Conservation (phyloP, 108 stramenopile species). For the Asterionellopsis glacialis region DNA sequence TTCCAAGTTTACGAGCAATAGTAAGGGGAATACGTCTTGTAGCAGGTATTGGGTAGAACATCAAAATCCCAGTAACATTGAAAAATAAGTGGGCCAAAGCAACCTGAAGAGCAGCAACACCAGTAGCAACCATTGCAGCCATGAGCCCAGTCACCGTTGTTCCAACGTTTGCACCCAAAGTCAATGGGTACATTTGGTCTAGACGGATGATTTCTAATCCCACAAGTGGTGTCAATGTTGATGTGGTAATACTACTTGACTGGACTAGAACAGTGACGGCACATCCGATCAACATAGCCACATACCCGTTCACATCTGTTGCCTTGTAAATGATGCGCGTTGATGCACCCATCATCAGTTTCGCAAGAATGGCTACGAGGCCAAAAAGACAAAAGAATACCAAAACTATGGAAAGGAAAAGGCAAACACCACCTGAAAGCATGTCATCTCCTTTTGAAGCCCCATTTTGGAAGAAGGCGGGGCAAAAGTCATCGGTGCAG, state of each 20-base stretch:
- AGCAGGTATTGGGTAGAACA: slow-evolving; percentile 66
- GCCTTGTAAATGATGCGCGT: slow-evolving; percentile 56
- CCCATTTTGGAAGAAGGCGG: slow-evolving; percentile 52
- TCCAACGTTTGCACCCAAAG: slow-evolving; percentile 71
- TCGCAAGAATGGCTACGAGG: slow-evolving; percentile 47
- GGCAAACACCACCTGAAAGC: slow-evolving; percentile 45
- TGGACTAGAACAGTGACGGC: slow-evolving; percentile 61
- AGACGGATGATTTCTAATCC: slow-evolving; percentile 49
- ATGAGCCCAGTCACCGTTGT: slow-evolving; percentile 54
- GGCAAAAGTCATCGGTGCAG: slow-evolving; percentile 31
- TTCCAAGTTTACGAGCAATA: slow-evolving; percentile 39
- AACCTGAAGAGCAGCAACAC: slow-evolving; percentile 45
- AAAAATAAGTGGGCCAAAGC: slow-evolving; percentile 64
- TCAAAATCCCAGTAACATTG: slow-evolving; percentile 63
- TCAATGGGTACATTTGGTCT: slow-evolving; percentile 55
- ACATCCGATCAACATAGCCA: slow-evolving; percentile 55
- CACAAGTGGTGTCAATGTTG: slow-evolving; percentile 59
- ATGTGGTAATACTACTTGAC: slow-evolving; percentile 55
- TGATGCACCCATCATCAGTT: slow-evolving; percentile 29
- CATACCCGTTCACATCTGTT: slow-evolving; percentile 48
- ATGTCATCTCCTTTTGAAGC: slow-evolving; percentile 42
- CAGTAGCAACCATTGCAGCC: slow-evolving; percentile 49
- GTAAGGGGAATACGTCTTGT: slow-evolving; percentile 49
- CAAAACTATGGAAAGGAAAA: slow-evolving; percentile 45
- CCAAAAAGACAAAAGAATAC: slow-evolving; percentile 50